Base-by-base conservation (phyloP, 192 early-diverging fungal species). In the Umbelopsis vinacea region DNA sequence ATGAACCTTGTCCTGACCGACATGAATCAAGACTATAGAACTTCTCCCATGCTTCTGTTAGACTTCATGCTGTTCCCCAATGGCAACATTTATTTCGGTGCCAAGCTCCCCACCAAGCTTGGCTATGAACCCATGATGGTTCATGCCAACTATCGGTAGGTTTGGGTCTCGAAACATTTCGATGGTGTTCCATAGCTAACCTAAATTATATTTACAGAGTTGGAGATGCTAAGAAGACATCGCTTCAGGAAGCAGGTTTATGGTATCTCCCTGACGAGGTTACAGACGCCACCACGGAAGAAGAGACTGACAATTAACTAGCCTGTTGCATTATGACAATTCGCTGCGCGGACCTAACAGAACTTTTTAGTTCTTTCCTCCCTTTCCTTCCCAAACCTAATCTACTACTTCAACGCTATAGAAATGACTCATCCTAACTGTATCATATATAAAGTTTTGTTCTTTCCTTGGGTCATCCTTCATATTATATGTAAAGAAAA, bases 51-150 rank as follows among this genome's bases (percentile, higher is more conserved):
- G 21, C 68, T 69, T 7, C 14, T 74, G 14, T 21, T 79, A 14
- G 77, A 79, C 35, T 33, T 79, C 14, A 46, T 70, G 22, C 66
- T 55, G 33, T 79, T 79, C 38, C 77, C 77, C 11, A 74, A 74
- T 55, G 73, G 69, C 9, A 46, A 55, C 22, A 54, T 73, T 8
- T 74, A 70, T 38, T 79, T 74, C 63, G 40, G 38, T 0, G 26
- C 70, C 35, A 26, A 63, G 23, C 19, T 79, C 0, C 72, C 72
- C 2, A 60, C 37, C 15, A 52, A 52, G 19, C 54, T 45, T 21
- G 66, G 69, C 2, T 33, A 67, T 37, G 22, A 67, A 7, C 72
- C 77, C 17, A 67, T 74, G 50, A 71, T 79, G 38, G 77, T 74
- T 6, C 77, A 79, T 66, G 73, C 68, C 4, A 79, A 70, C 8